Base-by-base conservation (phyloP, 495 filamentous ascomycete genomes). In the Mytilinidion resinicola region DNA sequence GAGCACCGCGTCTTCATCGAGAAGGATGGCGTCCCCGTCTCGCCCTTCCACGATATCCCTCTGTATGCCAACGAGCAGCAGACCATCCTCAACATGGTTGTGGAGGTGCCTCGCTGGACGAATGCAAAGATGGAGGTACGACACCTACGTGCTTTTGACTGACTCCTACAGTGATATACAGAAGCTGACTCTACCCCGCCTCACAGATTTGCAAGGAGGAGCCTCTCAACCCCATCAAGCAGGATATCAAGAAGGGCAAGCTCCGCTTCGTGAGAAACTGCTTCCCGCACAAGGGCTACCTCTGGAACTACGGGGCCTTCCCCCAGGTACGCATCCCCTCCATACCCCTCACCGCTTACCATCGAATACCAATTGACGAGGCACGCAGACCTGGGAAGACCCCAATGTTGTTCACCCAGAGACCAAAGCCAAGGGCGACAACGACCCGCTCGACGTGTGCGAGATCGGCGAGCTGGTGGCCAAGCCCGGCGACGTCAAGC, bases 301-400 rank as follows among this genome's bases (percentile, higher is more conserved):
- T 97, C 63, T 99, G 95, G 95, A 99, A 97, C 82, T 99, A 99
- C 75, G 93, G 93, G 76, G 90, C 90, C 76, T 97, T 99, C 85
- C 93, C 95, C 67, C 93, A 93, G 80, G 89, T 91, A 80, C 61
- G 79, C 68, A 38, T 21, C 14, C 60, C 25, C 25, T 30, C 25
- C 25, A 30, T 30, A 21, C 46, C 46, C 10, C 37, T n/a, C 44
- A 33, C 63, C 59, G 63, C 58, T 56, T 1, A 25, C 6, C 46
- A 60, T 59, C 63, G 58, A 53, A 56, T 42, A 46, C 6, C 15
- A 42, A 60, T 48, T 66, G 47, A 66, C 56, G 48, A 56, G 65
- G 59, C 67, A 48, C 57, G 12, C 65, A 96, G 90, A 99, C 95
- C 63, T 99, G 95, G 93, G 95, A 99, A 78, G 93, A 99, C 79